phyloP scores from a whole-genome alignment of 257 asterid species.

The Solanum etuberosum region DNA sequence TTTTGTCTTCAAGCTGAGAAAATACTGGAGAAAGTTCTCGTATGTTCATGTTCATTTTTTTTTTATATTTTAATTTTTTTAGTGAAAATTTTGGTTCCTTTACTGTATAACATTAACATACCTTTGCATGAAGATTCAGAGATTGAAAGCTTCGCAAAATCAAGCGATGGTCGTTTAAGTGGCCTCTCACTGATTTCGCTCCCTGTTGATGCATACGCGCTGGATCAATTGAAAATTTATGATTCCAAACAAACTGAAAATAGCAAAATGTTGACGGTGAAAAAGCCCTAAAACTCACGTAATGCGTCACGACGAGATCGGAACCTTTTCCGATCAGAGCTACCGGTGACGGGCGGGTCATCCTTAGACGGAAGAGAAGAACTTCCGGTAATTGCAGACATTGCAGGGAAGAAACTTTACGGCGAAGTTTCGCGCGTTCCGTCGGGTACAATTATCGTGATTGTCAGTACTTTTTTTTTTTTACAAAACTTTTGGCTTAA shows the following conservation, averaged over 20 bases:
- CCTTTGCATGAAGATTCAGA: conserved; percentile 53
- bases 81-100: background rate
- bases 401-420: background rate
- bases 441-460: background rate
- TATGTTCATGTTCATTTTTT: background rate
- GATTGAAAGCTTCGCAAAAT: conserved; percentile 54
- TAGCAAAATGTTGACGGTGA: background rate
- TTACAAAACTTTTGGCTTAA: background rate
- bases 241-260: background rate
- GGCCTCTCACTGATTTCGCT: conserved; percentile 63
- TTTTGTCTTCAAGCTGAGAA: background rate
- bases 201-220: conserved; percentile 20
- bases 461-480: background rate
- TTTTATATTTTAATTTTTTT: background rate
- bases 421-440: background rate
- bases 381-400: conserved; percentile 27
- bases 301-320: conserved; percentile 50
- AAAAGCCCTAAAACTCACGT: conserved; percentile 26
- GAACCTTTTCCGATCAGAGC: conserved; percentile 60
- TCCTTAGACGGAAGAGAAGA: conserved; percentile 19
- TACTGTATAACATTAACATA: conserved; percentile 1
- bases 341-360: conserved; percentile 45
- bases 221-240: background rate
- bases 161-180: conserved; percentile 46
- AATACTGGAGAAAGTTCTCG: background rate